A percentile compares a stretch with the other conserved stretches of the same genome.
Conservation (phyloP, 169 alveolate genomes). For the Plasmodium gallinaceum region DNA sequence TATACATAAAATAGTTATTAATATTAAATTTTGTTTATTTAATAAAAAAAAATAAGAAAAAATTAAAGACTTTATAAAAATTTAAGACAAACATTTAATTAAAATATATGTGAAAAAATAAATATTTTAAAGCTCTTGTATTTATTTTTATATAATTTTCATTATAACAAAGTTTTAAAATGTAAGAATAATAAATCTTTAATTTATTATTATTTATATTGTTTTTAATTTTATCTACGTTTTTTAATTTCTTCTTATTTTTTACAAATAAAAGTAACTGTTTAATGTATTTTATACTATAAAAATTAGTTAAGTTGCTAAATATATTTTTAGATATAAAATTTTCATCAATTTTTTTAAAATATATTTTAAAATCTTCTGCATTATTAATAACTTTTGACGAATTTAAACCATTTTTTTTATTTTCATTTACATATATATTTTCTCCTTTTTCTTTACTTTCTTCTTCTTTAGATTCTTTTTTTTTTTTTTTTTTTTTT, state of each 20-base stretch:
- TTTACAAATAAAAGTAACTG: conserved; percentile 1
- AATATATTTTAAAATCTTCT: background rate
- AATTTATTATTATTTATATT: background rate
- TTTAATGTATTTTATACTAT: conserved; percentile 8
- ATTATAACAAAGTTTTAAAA: conserved; percentile 34
- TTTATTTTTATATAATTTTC: conserved; percentile 58
- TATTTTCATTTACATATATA: background rate
- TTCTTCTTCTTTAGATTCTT: conserved; percentile 1
- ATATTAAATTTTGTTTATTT: background rate
- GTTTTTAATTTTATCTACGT: background rate
- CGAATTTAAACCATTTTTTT: background rate
- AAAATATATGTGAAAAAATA: conserved; percentile 25
- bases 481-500: background rate
- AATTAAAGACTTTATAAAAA: background rate
- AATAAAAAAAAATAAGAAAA: background rate
- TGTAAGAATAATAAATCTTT: conserved; percentile 25
- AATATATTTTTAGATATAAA: conserved; percentile 5
- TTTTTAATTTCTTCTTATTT: background rate
- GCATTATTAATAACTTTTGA: background rate
- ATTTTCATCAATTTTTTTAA: conserved; percentile 2
- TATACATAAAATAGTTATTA: background rate
- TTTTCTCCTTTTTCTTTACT: background rate
- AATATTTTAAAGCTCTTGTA: conserved; percentile 49
- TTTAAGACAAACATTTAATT: background rate
- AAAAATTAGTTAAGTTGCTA: background rate